phyloP scores from a whole-genome alignment of 495 filamentous ascomycete genomes.

The Neurospora sp. region DNA sequence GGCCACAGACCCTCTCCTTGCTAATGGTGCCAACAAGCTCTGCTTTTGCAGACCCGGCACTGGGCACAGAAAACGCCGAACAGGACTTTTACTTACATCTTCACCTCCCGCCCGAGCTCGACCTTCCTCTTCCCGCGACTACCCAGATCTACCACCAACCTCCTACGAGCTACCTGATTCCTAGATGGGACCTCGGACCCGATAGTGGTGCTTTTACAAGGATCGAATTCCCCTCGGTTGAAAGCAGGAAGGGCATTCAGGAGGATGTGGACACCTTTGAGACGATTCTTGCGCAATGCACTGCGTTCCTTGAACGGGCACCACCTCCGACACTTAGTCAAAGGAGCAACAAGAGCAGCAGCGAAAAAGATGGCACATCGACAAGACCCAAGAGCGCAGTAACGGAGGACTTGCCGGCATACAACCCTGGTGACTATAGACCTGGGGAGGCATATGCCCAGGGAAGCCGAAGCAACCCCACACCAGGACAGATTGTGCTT shows the following conservation, averaged over 20 bases:
- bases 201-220: conserved; percentile 82
- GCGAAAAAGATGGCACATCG: conserved; percentile 42
- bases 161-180: conserved; percentile 80
- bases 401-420: conserved; percentile 41
- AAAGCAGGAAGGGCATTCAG: conserved; percentile 59
- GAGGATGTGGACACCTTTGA: conserved; percentile 95
- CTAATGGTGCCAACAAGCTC: conserved; percentile 87
- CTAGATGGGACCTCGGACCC: conserved; percentile 81
- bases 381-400: conserved; percentile 30
- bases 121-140: conserved; percentile 79
- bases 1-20: conserved; percentile 79
- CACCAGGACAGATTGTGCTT: conserved; percentile 73
- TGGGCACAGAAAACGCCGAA: conserved; percentile 51
- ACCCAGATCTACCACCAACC: conserved; percentile 94
- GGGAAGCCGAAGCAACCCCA: conserved; percentile 39
- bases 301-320: conserved; percentile 78
- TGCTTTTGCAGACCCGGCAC: conserved; percentile 51
- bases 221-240: conserved; percentile 74
- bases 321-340: conserved; percentile 38
- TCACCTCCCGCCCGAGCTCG: conserved; percentile 85
- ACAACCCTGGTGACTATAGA: conserved; percentile 72
- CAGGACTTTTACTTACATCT: conserved; percentile 95
- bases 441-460: conserved; percentile 68
- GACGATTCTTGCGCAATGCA: conserved; percentile 91
- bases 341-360: not conserved